Conservation (phyloP, 2,329 filamentous ascomycete species). For the Fusarium circinatum region DNA sequence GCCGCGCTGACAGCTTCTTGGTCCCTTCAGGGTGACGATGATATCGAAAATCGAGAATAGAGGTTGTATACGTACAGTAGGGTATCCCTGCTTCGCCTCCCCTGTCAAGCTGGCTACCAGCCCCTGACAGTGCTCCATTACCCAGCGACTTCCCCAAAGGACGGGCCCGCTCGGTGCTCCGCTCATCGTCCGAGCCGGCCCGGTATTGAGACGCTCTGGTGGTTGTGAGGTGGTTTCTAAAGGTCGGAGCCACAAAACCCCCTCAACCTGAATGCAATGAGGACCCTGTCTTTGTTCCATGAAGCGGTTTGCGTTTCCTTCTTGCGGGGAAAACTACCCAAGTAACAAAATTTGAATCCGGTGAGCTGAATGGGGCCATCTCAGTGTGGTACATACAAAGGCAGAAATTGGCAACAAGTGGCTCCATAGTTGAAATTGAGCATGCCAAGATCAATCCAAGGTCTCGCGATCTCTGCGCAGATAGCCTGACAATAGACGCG, state of each 20-base stretch:
- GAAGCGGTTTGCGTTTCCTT: slow-evolving; percentile 10
- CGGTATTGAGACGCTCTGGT: slow-evolving; percentile 32
- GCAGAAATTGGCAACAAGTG: background rate
- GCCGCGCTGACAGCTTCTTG: slow-evolving; percentile 8
- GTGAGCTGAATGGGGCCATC: slow-evolving; percentile 11
- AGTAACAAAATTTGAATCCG: slow-evolving; percentile 11
- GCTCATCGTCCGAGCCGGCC: slow-evolving; percentile 44
- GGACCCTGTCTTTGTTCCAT: slow-evolving; percentile 22
- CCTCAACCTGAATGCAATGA: slow-evolving; percentile 30
- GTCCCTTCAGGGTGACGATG: slow-evolving; percentile 21
- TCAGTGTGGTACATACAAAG: slow-evolving; percentile 15
- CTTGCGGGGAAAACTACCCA: slow-evolving; percentile 27
- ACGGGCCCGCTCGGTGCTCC: slow-evolving; percentile 39
- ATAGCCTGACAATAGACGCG: slow-evolving; percentile 2
- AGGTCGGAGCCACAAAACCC: slow-evolving; percentile 30
- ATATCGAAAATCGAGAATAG: slow-evolving; percentile 25
- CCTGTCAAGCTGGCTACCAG: slow-evolving; percentile 24
- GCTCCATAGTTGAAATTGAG: background rate
- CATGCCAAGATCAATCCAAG: background rate
- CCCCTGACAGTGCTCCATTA: slow-evolving; percentile 27
- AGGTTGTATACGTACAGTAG: slow-evolving; percentile 13
- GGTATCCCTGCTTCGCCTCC: slow-evolving; percentile 8
- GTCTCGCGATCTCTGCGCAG: background rate
- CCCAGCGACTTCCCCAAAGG: slow-evolving; percentile 16
- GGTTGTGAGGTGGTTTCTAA: slow-evolving; percentile 27